phyloP scores from a whole-genome alignment of 176 grass and related monocot genomes.

The maize (Zea mays) region Zm-B73-REFERENCE-NAM-5.0 NC_050105.1:150379501-150380000 shows the following conservation, averaged over 20 bases:
- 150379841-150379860: not conserved
- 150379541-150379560: not conserved
- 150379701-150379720: conserved; percentile 77
- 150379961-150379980: not conserved
- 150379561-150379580: not conserved
- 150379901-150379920: not conserved
- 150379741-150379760: conserved; percentile 40
- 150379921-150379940: conserved; percentile 13
- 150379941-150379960: not conserved
- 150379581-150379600: not conserved
- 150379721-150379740: conserved; percentile 34
- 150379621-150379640: conserved; percentile 9
- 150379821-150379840: conserved; percentile 2
- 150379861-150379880: not conserved
- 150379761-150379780: conserved; percentile 68
- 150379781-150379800: conserved; percentile 67
- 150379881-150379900: not conserved
- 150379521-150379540: conserved; percentile 25
- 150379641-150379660: conserved; percentile 46
- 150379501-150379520: conserved; percentile 62
- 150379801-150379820: conserved; percentile 59
- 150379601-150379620: not conserved
- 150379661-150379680: conserved; percentile 54
- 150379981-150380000: conserved; percentile 1
- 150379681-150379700: conserved; percentile 78